Evolutionary conservation across 2,329 filamentous ascomycete genomes (phyloP), one percentile per base, ranked within the genome.

Genomic region (Tolypocladium amazonense): DNA sequence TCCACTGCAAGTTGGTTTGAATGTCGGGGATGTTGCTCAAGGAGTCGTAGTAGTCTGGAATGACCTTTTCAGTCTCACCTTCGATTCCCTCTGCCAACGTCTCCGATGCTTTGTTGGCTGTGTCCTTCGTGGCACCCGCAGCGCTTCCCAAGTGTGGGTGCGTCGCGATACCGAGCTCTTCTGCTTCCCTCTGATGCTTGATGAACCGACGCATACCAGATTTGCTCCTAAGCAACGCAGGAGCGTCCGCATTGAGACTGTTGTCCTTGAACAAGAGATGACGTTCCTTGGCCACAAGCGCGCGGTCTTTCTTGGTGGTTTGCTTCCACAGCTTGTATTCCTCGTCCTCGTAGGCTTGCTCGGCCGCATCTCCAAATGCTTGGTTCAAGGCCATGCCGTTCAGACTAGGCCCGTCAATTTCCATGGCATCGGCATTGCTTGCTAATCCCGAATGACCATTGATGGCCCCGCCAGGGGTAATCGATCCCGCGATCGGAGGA

Each of bases 281-380:
- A 38, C 94, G 85, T 70, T 96, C 90, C 64, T 92, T 91, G 61
- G 94, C 89, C 58, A 93, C 85, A 30, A 88, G 78, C 4, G 94
- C 94, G 63, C 94, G 87, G 68, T 96, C 92, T 71, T 94, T 97
- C 76, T 97, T 97, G 2, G 94, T 99, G 47, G 96, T 91, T 73
- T 97, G 93, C 76, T 97, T 99, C 94, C 95, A 99, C 41, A 94
- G 89, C 72, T 95, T 96, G 76, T 94, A 96, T 70, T 97, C 93
- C 61, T 97, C 92, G 66, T 97, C 92, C 66, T 95, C 86, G 65
- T 91, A 91, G 15, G 84, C 82, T 65, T 96, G 90, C 66, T 95
- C 89, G 18, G 79, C 81, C 37, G 83, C 83, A 61, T 88, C 81
- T 20, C 83, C 84, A 59, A 89, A 81, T 1, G 85, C 82, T 57